phyloP scores from a whole-genome alignment of 345 rosid genomes.

The Acer saccharum region DNA sequence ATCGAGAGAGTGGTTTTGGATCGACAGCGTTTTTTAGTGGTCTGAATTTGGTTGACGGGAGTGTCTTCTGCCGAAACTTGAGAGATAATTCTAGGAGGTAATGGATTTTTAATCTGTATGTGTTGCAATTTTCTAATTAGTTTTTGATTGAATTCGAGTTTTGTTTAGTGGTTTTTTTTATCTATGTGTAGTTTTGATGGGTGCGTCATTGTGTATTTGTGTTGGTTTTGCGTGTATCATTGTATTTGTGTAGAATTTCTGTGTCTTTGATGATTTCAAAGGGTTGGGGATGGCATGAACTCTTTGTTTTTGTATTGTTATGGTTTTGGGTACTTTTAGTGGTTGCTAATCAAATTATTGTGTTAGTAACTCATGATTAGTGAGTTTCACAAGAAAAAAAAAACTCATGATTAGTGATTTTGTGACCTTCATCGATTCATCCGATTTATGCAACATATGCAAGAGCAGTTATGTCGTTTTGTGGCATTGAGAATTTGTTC shows the following conservation, averaged over 20 bases:
- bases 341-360: background rate
- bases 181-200: too few relatives aligned
- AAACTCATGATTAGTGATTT: too few relatives aligned
- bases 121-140: background rate
- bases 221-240: background rate
- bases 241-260: background rate
- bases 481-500: background rate
- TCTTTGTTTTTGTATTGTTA: background rate
- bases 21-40: slow-evolving; percentile 8
- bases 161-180: background rate
- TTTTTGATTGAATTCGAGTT: background rate
- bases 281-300: background rate
- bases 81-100: slow-evolving; percentile 9
- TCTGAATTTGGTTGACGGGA: slow-evolving; percentile 13
- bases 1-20: background rate
- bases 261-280: background rate
- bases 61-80: background rate
- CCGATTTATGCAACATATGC: background rate
- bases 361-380: too few relatives aligned
- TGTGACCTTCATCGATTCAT: background rate
- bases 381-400: too few relatives aligned
- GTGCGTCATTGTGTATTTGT: background rate
- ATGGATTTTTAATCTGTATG: background rate
- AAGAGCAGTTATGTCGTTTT: background rate
- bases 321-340: background rate